These are phyloP conservation scores for Backusella sp. DNA, from an alignment of 192 early-diverging fungal genomes.

Conservation along the genomic window DNA sequence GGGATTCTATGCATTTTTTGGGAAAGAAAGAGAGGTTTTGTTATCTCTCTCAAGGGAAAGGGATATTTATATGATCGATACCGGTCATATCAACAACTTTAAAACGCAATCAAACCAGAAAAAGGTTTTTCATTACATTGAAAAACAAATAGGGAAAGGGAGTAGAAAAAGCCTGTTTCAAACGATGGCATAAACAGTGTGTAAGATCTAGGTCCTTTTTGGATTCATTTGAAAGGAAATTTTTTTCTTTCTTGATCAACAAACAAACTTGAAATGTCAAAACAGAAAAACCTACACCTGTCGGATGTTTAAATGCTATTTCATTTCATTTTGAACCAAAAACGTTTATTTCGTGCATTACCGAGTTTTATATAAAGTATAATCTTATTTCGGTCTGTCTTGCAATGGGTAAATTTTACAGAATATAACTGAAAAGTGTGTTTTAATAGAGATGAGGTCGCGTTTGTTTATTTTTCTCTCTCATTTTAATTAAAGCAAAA, in stretches of 20 bases:
- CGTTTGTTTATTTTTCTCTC: too few relatives aligned
- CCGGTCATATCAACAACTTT: background rate
- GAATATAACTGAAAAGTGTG: too few relatives aligned
- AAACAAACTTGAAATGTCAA: background rate
- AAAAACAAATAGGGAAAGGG: background rate
- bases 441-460: too few relatives aligned
- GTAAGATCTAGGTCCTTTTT: background rate
- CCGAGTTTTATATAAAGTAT: background rate
- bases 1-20: background rate
- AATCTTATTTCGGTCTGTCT: background rate
- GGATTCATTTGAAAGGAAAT: background rate
- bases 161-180: background rate
- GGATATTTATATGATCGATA: background rate
- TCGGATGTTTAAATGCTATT: background rate
- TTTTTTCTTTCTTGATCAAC: conserved; percentile 6
- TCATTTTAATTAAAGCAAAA: background rate
- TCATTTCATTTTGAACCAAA: background rate
- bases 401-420: background rate
- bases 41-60: background rate
- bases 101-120: background rate
- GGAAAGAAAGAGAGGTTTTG: background rate
- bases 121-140: background rate
- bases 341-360: background rate
- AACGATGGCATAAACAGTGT: background rate
- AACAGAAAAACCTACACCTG: background rate